Evolutionary conservation across 108 stramenopile species (phyloP).

Genomic region (Seminavis robusta): DNA sequence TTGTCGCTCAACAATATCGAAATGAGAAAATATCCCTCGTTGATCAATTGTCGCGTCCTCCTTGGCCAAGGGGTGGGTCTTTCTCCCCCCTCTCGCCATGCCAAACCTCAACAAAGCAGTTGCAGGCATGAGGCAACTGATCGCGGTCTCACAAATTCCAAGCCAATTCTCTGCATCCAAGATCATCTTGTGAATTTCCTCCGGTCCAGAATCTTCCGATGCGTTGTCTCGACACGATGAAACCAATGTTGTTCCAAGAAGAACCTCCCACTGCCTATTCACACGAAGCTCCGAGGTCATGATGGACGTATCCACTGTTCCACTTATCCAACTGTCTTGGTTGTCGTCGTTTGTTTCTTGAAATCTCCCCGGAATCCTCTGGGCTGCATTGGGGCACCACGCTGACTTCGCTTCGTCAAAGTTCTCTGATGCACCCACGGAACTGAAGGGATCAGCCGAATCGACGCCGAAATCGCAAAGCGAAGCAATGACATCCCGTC

Average conservation of each 20-base stretch:
- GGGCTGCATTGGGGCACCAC: conserved; percentile 45
- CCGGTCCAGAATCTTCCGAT: not conserved
- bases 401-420: conserved; percentile 19
- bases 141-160: conserved; percentile 31
- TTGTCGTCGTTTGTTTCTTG: conserved; percentile 23
- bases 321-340: not conserved
- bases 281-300: conserved; percentile 56
- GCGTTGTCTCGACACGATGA: conserved; percentile 30
- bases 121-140: conserved; percentile 60
- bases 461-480: conserved; percentile 15
- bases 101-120: conserved; percentile 62
- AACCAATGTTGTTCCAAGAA: conserved; percentile 46
- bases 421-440: conserved; percentile 1
- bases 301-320: conserved; percentile 25
- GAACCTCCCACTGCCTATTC: conserved; percentile 73
- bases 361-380: conserved; percentile 35
- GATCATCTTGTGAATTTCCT: no score
- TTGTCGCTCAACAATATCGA: conserved; percentile 14
- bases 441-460: conserved; percentile 4
- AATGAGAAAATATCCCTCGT: conserved; percentile 11
- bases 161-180: conserved; percentile 31
- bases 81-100: conserved; percentile 41
- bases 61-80: conserved; percentile 52
- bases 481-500: no score
- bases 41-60: conserved; percentile 5